Evolutionary conservation across 257 asterid species (phyloP).

Genomic region (Mitragyna speciosa): DNA sequence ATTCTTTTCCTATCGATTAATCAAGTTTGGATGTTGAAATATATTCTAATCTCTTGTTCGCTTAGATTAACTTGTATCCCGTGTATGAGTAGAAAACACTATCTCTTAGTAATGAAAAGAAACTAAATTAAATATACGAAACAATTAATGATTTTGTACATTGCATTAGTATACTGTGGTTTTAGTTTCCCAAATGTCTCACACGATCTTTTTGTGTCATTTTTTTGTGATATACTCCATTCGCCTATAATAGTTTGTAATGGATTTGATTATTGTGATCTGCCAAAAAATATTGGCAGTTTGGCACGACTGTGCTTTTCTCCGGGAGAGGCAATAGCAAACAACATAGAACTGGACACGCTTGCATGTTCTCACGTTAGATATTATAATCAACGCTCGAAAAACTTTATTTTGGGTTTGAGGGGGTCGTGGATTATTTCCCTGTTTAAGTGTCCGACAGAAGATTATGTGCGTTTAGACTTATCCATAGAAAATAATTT

Average conservation of each 20-base stretch:
- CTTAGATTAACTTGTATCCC: background rate
- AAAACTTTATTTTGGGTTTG: background rate
- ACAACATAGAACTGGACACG: background rate
- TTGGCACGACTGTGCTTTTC: slow-evolving; percentile 4
- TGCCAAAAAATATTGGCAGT: background rate
- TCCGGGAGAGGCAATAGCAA: background rate
- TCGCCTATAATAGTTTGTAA: background rate
- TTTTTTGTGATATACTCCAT: background rate
- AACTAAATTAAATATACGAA: background rate
- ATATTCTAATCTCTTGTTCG: background rate
- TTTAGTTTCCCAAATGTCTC: slow-evolving; percentile 27
- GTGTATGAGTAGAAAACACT: background rate
- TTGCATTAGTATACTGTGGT: background rate
- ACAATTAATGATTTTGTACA: background rate
- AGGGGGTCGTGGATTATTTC: background rate
- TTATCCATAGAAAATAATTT: background rate
- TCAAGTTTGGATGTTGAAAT: background rate
- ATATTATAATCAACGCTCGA: background rate
- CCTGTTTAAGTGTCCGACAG: background rate
- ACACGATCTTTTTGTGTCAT: slow-evolving; percentile 13
- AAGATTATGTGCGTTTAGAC: background rate
- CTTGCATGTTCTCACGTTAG: background rate
- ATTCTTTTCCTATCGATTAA: background rate
- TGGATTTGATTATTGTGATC: background rate
- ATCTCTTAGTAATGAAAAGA: background rate